A percentile compares a stretch with the other conserved stretches of the same genome.
phyloP scores from a whole-genome alignment of 805 yeast species.

The Yamadazyma tumulicola region DNA sequence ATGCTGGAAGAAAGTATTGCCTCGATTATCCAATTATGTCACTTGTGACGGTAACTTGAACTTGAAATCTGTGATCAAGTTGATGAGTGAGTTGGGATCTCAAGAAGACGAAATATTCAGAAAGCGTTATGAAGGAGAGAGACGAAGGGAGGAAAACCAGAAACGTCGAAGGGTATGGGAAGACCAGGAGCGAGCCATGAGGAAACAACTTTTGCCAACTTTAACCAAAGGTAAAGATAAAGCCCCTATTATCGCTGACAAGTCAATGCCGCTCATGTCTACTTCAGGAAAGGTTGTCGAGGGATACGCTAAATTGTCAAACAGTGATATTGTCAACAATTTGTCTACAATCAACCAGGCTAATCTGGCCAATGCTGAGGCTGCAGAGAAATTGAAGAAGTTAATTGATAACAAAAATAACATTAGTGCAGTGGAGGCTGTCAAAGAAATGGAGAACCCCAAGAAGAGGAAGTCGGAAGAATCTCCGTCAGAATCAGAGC shows the following conservation, averaged over 20 bases:
- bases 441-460: constrained; percentile 12
- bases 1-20: constrained; percentile 77
- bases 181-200: constrained; percentile 44
- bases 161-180: constrained; percentile 53
- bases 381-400: constrained; percentile 56
- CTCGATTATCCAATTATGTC: constrained; percentile 67
- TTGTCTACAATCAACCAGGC: constrained; percentile 64
- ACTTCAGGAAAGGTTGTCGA: constrained; percentile 70
- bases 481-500: constrained; percentile 11
- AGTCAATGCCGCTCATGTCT: constrained; percentile 72
- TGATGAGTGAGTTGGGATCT: constrained; percentile 60
- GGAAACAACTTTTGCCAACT: constrained; percentile 43
- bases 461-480: constrained; percentile 16
- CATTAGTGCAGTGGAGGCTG: constrained; percentile 45
- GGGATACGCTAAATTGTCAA: constrained; percentile 60
- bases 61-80: constrained; percentile 68
- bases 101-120: constrained; percentile 80
- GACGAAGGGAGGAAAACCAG: constrained; percentile 60
- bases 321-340: constrained; percentile 66
- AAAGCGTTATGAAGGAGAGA: constrained; percentile 64
- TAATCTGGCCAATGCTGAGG: constrained; percentile 64
- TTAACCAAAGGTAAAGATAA: constrained; percentile 72
- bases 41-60: constrained; percentile 88
- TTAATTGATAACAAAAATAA: constrained; percentile 29
- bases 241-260: constrained; percentile 67